Evolutionary conservation across 306 rosid species (phyloP).

Genomic region (Geum urbanum): DNA sequence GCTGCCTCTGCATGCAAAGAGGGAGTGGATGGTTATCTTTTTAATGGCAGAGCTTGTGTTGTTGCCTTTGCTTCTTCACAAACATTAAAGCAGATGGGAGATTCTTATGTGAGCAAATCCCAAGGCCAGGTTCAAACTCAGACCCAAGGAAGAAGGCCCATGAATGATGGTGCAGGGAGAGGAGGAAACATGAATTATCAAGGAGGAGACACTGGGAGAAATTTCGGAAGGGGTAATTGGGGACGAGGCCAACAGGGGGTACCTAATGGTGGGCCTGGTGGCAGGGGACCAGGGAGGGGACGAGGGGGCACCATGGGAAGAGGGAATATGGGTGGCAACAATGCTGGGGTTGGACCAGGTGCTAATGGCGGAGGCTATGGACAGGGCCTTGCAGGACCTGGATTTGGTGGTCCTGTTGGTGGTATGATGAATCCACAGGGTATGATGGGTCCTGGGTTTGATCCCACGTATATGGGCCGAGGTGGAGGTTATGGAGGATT

Average conservation of each 20-base stretch:
- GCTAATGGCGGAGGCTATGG: slow-evolving; percentile 40
- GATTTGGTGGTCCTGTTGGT: slow-evolving; percentile 40
- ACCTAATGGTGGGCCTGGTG: slow-evolving; percentile 35
- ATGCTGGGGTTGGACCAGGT: slow-evolving; percentile 31
- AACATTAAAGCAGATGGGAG: slow-evolving; percentile 53
- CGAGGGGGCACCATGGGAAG: slow-evolving; percentile 46
- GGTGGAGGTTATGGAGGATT: slow-evolving; percentile 50
- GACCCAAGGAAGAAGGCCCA: slow-evolving; percentile 41
- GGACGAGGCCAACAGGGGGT: slow-evolving; percentile 43
- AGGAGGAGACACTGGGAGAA: slow-evolving; percentile 41
- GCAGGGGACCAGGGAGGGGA: slow-evolving; percentile 34
- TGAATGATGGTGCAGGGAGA: slow-evolving; percentile 39
- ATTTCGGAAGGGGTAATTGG: slow-evolving; percentile 44
- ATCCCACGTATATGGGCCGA: slow-evolving; percentile 47
- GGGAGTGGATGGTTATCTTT: slow-evolving; percentile 43
- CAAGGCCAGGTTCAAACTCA: slow-evolving; percentile 34
- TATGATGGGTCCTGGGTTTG: slow-evolving; percentile 55
- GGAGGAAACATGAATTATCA: slow-evolving; percentile 39
- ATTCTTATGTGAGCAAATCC: slow-evolving; percentile 33
- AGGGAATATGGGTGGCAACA: slow-evolving; percentile 33
- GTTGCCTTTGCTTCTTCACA: slow-evolving; percentile 47
- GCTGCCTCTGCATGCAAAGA: slow-evolving; percentile 48
- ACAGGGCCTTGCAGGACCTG: slow-evolving; percentile 38
- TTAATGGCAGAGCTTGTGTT: slow-evolving; percentile 51
- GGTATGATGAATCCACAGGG: slow-evolving; percentile 43